Evolutionary conservation across 257 asterid genomes (phyloP), one percentile per base, ranked within the genome.

Genomic region (Fraxinus quadrangulata): DNA sequence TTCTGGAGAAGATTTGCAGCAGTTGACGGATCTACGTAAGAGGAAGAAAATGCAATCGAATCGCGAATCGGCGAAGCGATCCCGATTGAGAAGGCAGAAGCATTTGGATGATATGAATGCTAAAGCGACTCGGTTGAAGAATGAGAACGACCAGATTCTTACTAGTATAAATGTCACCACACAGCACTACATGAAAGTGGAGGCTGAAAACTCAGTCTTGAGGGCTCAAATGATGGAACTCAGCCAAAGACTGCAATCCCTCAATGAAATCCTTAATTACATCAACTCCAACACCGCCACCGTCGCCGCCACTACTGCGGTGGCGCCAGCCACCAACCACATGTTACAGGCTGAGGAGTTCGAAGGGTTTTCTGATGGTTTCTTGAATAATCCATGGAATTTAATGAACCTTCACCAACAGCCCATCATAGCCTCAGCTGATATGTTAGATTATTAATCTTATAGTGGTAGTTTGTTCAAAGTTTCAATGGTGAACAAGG

Each of bases 41-140:
- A 75, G 94, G 47, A 93, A 90, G 86, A 76, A 97, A 70, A 96
- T 91, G 97, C 87, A 77, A 33, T 95, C 97, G 23, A 93, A 93
- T 82, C 86, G 99, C 0, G 99, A 96, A 68, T 96, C 99, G 7
- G 97, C 99, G 33, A 80, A 95, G 78, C 83, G 98, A 77, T 96
- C 98, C 70, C 85, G 98, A 85, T 77, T 88, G 97, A 83, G 97
- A 42, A 95, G 92, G 79, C 98, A 90, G 91, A 87, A 86, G 83
- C 97, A 89, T 79, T 9, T 96, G 67, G 99, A 93, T 69, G 97
- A 92, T 56, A 83, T 93, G 45, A 78, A 71, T 86, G 56, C n/a
- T 14, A 93, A 90, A 81, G 84, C 75, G 13, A 74, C 73, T 4
- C 91, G 86, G 75, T 80, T 93, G 21, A 84, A 49, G 82, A 85